phyloP scores from a whole-genome alignment of 2,329 filamentous ascomycete genomes.

The Colletotrichum karsti region DNA sequence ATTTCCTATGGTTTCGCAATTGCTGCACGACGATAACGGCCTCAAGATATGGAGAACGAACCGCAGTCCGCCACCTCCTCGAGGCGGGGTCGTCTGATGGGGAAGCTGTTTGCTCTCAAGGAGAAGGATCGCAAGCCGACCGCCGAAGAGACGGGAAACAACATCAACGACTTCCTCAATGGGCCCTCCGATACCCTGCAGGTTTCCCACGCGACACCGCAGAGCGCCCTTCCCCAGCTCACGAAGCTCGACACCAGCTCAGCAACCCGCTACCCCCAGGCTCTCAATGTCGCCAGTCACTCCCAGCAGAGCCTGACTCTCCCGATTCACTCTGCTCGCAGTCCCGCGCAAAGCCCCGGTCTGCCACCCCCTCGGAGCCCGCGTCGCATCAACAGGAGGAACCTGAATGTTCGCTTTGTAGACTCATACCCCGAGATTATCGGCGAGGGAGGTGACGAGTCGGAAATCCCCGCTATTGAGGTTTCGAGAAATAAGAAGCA shows the following conservation, averaged over 20 bases:
- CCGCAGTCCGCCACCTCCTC: conserved; percentile 46
- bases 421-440: conserved; percentile 81
- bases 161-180: conserved; percentile 68
- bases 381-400: conserved; percentile 66
- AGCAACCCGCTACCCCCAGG: conserved; percentile 64
- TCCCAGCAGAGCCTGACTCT: conserved; percentile 54
- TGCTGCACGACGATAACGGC: conserved; percentile 26
- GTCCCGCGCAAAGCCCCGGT: conserved; percentile 35
- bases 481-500: conserved; percentile 67
- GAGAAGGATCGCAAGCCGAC: conserved; percentile 53
- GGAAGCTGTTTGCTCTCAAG: conserved; percentile 65
- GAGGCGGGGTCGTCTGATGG: conserved; percentile 67
- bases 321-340: conserved; percentile 51
- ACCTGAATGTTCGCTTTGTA: conserved; percentile 78
- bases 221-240: conserved; percentile 52
- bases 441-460: conserved; percentile 91
- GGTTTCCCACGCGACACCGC: conserved; percentile 58
- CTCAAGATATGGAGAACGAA: conserved; percentile 54
- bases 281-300: conserved; percentile 52
- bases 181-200: conserved; percentile 63
- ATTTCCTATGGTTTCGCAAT: conserved; percentile 21
- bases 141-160: conserved; percentile 47
- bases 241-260: conserved; percentile 63
- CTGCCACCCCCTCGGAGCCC: conserved; percentile 44
- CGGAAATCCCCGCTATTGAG: conserved; percentile 75